Conservation (phyloP, 352 stramenopile genomes). For the Hyaloperonospora arabidopsidis region DNA sequence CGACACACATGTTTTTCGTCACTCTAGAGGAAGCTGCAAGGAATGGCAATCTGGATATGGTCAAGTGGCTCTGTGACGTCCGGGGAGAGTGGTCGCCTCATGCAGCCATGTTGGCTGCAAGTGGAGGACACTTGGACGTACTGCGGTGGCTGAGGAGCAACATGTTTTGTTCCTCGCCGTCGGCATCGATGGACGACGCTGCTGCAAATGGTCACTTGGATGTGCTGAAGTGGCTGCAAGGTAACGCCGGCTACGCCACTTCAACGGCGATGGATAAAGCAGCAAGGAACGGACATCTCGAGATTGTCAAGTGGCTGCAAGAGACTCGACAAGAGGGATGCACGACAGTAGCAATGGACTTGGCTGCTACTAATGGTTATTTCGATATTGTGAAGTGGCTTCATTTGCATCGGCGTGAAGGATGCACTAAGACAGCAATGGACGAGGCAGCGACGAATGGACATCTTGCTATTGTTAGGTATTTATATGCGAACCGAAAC, state of each 20-base stretch:
- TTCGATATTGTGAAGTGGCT: constrained; percentile 29
- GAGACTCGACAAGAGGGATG: constrained; percentile 23
- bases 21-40: constrained; percentile 30
- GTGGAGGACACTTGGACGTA: constrained; percentile 30
- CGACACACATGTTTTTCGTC: constrained; percentile 40
- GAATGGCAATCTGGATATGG: constrained; percentile 30
- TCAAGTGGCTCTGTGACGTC: constrained; percentile 30
- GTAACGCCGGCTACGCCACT: constrained; percentile 15
- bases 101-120: constrained; percentile 26
- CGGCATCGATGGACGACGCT: constrained; percentile 25
- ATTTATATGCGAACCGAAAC: constrained; percentile 18
- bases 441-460: constrained; percentile 28
- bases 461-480: constrained; percentile 22
- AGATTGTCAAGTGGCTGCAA: constrained; percentile 29
- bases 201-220: constrained; percentile 21
- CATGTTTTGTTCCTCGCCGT: constrained; percentile 22
- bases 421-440: constrained; percentile 27
- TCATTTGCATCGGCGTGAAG: constrained; percentile 20
- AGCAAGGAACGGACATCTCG: constrained; percentile 24
- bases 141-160: constrained; percentile 23
- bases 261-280: constrained; percentile 24
- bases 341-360: constrained; percentile 26
- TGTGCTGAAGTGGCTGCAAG: constrained; percentile 25
- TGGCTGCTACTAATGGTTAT: constrained; percentile 22
- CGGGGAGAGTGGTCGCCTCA: constrained; percentile 30